Evolutionary conservation across 441 rosid genomes (phyloP).

Genomic region (Hura crepitans): DNA sequence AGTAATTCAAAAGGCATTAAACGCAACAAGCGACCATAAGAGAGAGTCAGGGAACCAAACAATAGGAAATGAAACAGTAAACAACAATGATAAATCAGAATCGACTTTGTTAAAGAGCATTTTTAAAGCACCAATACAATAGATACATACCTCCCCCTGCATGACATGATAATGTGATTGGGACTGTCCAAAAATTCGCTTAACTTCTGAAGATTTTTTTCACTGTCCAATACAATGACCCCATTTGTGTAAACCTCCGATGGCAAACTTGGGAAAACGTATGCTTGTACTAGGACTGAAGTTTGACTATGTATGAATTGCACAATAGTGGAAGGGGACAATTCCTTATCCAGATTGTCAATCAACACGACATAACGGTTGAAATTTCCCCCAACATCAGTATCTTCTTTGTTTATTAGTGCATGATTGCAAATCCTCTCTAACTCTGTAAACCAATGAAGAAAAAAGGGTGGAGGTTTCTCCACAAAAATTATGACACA

Average conservation of each 20-base stretch:
- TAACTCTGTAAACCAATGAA: slow-evolving; percentile 1
- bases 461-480: not conserved
- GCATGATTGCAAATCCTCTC: slow-evolving; percentile 4
- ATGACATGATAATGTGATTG: slow-evolving; percentile 36
- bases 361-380: slow-evolving; percentile 23
- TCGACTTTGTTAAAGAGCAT: not conserved
- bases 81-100: not conserved
- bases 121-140: not conserved
- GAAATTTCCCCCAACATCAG: slow-evolving; percentile 38
- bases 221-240: slow-evolving; percentile 29
- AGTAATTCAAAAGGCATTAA: slow-evolving; percentile 2
- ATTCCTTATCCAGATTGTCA: slow-evolving; percentile 43
- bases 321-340: slow-evolving; percentile 32
- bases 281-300: slow-evolving; percentile 28
- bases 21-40: not conserved
- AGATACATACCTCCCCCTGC: slow-evolving; percentile 40
- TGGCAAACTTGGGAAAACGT: slow-evolving; percentile 36
- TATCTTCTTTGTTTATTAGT: slow-evolving; percentile 28
- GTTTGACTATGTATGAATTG: slow-evolving; percentile 38
- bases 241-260: slow-evolving; percentile 34
- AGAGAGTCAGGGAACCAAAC: not conserved
- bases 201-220: slow-evolving; percentile 29
- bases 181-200: slow-evolving; percentile 36
- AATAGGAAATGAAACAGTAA: not conserved
- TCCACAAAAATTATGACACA: not conserved